A percentile compares a stretch with the other conserved stretches of the same genome.
Evolutionary conservation across 208 protist genomes (phyloP).

Genomic region (Paratrypanosoma confusum): DNA sequence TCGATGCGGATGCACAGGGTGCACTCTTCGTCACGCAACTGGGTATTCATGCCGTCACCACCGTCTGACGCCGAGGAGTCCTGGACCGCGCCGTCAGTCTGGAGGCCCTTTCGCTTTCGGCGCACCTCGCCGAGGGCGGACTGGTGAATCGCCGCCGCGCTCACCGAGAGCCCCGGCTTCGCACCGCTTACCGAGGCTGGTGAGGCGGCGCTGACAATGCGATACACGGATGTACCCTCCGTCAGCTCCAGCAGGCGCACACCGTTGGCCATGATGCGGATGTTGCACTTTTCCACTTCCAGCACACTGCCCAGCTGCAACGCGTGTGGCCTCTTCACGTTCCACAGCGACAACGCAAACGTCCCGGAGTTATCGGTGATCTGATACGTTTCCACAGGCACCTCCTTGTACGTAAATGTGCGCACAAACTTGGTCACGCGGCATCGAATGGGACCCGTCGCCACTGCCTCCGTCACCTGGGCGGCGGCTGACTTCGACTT

Average conservation of each 20-base stretch:
- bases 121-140: not conserved
- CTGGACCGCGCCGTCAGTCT: too few species aligned
- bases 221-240: slow-evolving; percentile 5
- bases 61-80: too few species aligned
- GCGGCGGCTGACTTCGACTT: too few species aligned
- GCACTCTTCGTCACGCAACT: too few species aligned
- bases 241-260: slow-evolving; percentile 60
- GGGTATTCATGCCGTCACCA: too few species aligned
- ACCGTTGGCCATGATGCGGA: slow-evolving; percentile 45
- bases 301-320: slow-evolving; percentile 38
- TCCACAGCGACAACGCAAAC: slow-evolving; percentile 56
- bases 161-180: too few species aligned
- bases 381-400: slow-evolving; percentile 64
- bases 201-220: not conserved
- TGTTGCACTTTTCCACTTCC: slow-evolving; percentile 27
- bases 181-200: too few species aligned
- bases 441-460: slow-evolving; percentile 25
- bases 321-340: slow-evolving; percentile 4
- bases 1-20: too few species aligned
- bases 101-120: slow-evolving; percentile 2
- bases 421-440: slow-evolving; percentile 44
- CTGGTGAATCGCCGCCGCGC: too few species aligned
- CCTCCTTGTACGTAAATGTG: slow-evolving; percentile 46
- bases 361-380: slow-evolving; percentile 64
- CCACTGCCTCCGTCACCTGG: slow-evolving; percentile 11